Evolutionary conservation across 345 rosid species (phyloP), one percentile per base, ranked within the genome.

Genomic region (Sonneratia alba): DNA sequence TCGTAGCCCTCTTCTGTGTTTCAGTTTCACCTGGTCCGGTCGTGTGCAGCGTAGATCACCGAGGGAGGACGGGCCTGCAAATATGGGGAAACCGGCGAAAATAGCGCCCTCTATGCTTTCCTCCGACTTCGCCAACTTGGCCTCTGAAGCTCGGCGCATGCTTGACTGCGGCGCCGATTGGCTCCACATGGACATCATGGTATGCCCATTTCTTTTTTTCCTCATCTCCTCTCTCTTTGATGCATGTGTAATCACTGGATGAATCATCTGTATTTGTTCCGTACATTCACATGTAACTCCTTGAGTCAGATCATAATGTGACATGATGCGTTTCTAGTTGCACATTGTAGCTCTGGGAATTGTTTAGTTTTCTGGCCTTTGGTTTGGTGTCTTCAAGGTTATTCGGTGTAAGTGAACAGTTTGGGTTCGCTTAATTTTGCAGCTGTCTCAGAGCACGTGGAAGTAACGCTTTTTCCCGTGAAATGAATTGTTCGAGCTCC

Each of bases 151-250:
- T 9, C 77, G 81, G 22, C 88, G 96, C 68, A 89, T 94, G 89
- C 79, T 88, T 66, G 81, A 74, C 76, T 85, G 83, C 22, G 98
- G 97, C 27, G 97, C 97, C 75, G 91, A 91, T 75, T 89, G 98
- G 98, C 97, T 93, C 68, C 98, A 91, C 89, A 93, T 93, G 97
- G 98, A 93, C 84, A 88, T 93, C 75, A 91, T 93, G 98, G 98
- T 91, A 84, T 27, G 71, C 51, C 36, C 22, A 38, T 11, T 6
- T 42, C 32, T n/a, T 64, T 19, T 68, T 22, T 21, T 7, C 32
- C 62, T 24, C 24, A 24, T 9, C 34, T 21, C 21, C 64, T 36
- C 36, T 22, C 64, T 59, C 64, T 24, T 3, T n/a, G 15, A 22
- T 27, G 32, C 32, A 27, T 27, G 32, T 27, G 32, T 27, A 27